These are phyloP conservation scores for Acanthamoeba castellanii DNA, from an alignment of 208 protist genomes.

Conservation along the genomic window DNA sequence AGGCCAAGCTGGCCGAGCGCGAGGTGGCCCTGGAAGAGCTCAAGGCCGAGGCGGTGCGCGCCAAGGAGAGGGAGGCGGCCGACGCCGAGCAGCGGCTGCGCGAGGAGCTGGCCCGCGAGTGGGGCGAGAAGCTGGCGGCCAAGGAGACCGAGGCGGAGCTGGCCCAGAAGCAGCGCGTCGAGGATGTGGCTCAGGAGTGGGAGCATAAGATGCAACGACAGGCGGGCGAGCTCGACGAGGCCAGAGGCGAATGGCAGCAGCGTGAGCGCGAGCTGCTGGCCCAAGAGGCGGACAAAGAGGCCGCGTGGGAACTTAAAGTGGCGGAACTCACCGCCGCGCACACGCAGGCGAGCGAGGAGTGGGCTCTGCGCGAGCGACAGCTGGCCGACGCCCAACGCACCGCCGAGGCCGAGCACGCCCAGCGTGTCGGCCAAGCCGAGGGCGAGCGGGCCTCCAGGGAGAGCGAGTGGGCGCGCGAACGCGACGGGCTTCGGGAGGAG, in stretches of 20 bases:
- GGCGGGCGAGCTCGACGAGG: neutral
- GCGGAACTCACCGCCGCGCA: too few species aligned
- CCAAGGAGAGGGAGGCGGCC: neutral
- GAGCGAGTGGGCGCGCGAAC: neutral
- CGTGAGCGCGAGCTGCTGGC: neutral
- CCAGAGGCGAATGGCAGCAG: neutral
- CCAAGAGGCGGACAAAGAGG: neutral
- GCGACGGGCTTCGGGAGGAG: neutral
- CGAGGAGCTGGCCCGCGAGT: neutral
- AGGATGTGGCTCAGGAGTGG: neutral
- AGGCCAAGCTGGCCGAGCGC: neutral
- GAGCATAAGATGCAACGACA: neutral
- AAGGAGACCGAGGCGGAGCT: neutral
- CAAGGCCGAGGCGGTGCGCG: neutral
- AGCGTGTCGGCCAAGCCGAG: too few species aligned
- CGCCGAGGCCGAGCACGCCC: neutral
- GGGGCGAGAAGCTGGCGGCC: neutral
- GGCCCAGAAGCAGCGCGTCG: neutral
- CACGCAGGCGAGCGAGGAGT: too few species aligned
- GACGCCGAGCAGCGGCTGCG: neutral
- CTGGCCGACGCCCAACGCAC: neutral
- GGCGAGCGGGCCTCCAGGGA: too few species aligned
- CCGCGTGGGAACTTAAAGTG: neutral
- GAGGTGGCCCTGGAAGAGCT: neutral
- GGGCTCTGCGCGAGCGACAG: neutral